phyloP scores from a whole-genome alignment of 108 stramenopile genomes.

The Nitzschia sp. region DNA sequence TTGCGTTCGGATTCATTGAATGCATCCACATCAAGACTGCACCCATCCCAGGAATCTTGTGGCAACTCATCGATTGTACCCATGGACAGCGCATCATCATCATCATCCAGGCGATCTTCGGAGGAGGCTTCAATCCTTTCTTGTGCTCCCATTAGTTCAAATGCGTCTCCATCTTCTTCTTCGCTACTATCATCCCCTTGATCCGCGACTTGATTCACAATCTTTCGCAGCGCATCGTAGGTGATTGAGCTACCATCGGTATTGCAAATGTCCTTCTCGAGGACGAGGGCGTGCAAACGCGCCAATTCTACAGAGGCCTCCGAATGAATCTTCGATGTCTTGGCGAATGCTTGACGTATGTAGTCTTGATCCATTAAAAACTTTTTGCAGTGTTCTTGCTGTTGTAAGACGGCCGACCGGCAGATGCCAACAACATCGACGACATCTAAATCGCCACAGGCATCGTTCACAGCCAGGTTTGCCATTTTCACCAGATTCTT shows the following conservation, averaged over 20 bases:
- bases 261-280: neutral
- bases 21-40: neutral
- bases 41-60: neutral
- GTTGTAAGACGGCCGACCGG: neutral
- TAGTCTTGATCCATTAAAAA: neutral
- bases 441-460: slow-evolving; percentile 1
- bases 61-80: slow-evolving; percentile 5
- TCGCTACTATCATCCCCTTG: neutral
- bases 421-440: neutral
- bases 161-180: too few relatives aligned
- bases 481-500: neutral
- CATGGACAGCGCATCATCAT: neutral
- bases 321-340: neutral
- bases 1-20: neutral
- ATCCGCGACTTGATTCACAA: neutral
- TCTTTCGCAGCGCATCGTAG: neutral
- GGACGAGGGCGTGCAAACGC: neutral
- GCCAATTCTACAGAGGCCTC: neutral
- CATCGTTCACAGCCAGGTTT: neutral
- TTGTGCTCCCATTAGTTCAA: too few relatives aligned
- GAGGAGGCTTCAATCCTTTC: too few relatives aligned
- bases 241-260: neutral
- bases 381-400: neutral
- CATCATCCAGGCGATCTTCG: too few relatives aligned
- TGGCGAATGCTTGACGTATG: neutral